These are phyloP conservation scores for Euphrasia confusa DNA, from an alignment of 257 asterid species.

Conservation along the genomic window DNA sequence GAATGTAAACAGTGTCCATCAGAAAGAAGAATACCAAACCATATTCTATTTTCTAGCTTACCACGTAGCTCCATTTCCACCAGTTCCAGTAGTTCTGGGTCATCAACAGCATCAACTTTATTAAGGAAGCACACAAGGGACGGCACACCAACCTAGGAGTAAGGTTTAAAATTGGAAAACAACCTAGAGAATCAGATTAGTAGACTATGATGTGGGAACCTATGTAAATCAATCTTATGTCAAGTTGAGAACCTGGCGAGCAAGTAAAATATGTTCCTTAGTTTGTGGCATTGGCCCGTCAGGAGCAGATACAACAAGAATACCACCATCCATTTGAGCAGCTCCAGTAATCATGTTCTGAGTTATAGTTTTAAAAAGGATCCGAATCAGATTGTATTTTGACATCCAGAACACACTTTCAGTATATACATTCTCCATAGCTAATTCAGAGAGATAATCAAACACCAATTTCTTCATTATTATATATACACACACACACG, in stretches of 20 bases:
- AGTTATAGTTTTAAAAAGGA: conserved; percentile 5
- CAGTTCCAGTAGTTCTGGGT: conserved; percentile 78
- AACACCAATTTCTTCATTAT: background rate
- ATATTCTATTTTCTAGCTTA: conserved; percentile 25
- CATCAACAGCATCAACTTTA: conserved; percentile 31
- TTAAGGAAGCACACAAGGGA: conserved; percentile 85
- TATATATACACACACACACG: background rate
- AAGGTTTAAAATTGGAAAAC: conserved; percentile 4
- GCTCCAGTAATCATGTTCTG: conserved; percentile 99
- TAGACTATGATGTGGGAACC: background rate
- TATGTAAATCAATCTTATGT: background rate
- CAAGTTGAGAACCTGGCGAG: conserved; percentile 1
- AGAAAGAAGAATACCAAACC: conserved; percentile 5
- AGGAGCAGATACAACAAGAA: conserved; percentile 95
- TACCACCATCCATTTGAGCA: conserved; percentile 99
- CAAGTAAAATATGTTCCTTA: conserved; percentile 66
- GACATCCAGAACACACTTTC: background rate
- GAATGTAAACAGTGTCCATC: conserved; percentile 16
- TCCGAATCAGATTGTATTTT: background rate
- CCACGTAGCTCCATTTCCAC: conserved; percentile 99
- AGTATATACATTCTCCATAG: too few species aligned
- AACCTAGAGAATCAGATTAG: conserved; percentile 9
- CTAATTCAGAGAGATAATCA: background rate
- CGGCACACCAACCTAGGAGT: conserved; percentile 73
- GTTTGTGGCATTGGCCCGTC: conserved; percentile 99